Evolutionary conservation across 2,329 filamentous ascomycete genomes (phyloP).

Genomic region (Apiospora hydei): DNA sequence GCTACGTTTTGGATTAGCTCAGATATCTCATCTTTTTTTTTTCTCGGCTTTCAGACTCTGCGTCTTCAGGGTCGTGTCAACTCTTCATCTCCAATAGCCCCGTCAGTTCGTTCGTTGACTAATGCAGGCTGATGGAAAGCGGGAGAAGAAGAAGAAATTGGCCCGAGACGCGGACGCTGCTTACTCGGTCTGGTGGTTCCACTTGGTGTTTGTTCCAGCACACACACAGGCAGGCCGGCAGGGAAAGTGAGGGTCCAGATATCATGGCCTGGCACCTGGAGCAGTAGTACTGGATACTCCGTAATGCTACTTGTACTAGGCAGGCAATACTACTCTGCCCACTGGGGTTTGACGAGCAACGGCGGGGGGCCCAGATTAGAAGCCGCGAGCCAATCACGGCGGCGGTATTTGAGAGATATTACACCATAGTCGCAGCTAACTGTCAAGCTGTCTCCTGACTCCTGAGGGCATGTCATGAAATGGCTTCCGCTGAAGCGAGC

Average conservation of each 20-base stretch:
- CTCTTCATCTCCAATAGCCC: neutral
- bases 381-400: neutral
- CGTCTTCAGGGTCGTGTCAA: neutral
- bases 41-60: neutral
- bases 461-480: neutral
- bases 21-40: neutral
- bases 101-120: constrained; percentile 5
- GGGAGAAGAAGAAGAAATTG: neutral
- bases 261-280: neutral
- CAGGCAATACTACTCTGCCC: neutral
- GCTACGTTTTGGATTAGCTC: neutral
- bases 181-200: constrained; percentile 2
- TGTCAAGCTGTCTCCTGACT: neutral
- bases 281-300: neutral
- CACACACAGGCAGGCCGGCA: neutral
- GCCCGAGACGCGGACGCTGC: neutral
- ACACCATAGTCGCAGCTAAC: constrained; percentile 3
- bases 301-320: neutral
- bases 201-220: constrained; percentile 3
- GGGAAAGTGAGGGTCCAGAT: neutral
- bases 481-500: neutral
- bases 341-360: too few relatives aligned
- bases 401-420: constrained; percentile 11
- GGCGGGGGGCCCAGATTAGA: neutral
- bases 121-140: neutral